Evolutionary conservation across 495 filamentous ascomycete species (phyloP).

Genomic region (Corynascus novoguineensis): DNA sequence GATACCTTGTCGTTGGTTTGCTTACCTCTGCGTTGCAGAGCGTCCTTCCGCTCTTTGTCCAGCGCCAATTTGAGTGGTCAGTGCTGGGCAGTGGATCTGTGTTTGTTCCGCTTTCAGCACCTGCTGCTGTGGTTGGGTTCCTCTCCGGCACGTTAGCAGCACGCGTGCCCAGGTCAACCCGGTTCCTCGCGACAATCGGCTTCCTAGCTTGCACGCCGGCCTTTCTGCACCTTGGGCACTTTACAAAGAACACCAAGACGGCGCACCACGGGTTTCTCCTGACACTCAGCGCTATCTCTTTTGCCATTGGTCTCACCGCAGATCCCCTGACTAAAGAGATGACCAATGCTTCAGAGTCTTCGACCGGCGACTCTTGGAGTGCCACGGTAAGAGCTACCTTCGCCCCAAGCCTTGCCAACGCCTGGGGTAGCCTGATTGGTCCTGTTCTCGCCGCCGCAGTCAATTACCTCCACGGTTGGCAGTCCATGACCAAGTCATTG

Average conservation of each 20-base stretch:
- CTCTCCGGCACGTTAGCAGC: constrained; percentile 15
- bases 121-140: constrained; percentile 20
- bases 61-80: constrained; percentile 20
- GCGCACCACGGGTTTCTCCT: constrained; percentile 11
- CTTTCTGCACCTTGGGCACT: constrained; percentile 17
- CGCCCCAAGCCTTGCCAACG: constrained; percentile 21
- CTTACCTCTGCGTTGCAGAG: constrained; percentile 24
- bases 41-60: constrained; percentile 24
- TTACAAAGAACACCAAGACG: neutral
- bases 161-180: constrained; percentile 18
- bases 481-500: constrained; percentile 18
- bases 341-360: neutral
- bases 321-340: constrained; percentile 27
- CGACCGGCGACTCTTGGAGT: constrained; percentile 3
- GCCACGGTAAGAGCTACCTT: constrained; percentile 15
- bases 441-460: constrained; percentile 23
- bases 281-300: constrained; percentile 20
- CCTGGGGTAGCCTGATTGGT: constrained; percentile 29
- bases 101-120: constrained; percentile 24
- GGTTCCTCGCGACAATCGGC: constrained; percentile 19
- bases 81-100: constrained; percentile 15
- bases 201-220: constrained; percentile 23
- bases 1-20: constrained; percentile 24
- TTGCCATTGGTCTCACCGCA: constrained; percentile 22
- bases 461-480: constrained; percentile 22